A percentile compares a stretch with the other conserved stretches of the same genome.
These are phyloP conservation scores for Jacaranda mimosifolia DNA, from an alignment of 257 asterid genomes.

Conservation along the genomic window DNA sequence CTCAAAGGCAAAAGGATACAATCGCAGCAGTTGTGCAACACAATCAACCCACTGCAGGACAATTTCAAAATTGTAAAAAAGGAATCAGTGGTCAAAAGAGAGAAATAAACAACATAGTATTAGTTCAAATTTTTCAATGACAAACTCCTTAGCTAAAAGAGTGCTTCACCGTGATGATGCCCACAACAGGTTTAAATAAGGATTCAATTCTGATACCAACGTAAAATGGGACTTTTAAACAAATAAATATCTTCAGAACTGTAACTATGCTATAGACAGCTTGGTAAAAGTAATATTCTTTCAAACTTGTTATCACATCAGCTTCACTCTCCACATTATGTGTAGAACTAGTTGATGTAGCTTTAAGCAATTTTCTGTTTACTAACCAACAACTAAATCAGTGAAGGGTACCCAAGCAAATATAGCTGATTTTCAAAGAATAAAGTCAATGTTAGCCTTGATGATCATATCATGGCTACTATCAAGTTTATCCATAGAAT, in stretches of 20 bases:
- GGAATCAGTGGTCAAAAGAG: slow-evolving; percentile 18
- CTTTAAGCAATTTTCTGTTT: too few relatives aligned
- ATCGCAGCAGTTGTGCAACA: slow-evolving; percentile 84
- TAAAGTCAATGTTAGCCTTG: background rate
- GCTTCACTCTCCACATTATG: slow-evolving; percentile 27
- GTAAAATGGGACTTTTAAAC: slow-evolving; percentile 13
- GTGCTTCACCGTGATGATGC: slow-evolving; percentile 19
- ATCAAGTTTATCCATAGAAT: slow-evolving; percentile 3
- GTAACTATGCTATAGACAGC: slow-evolving; percentile 21
- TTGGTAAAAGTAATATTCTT: slow-evolving; percentile 13
- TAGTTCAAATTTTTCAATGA: background rate
- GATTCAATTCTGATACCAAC: background rate
- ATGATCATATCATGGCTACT: background rate
- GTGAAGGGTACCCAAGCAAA: background rate
- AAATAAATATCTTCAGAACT: slow-evolving; percentile 5
- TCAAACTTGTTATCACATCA: background rate
- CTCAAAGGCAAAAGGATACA: slow-evolving; percentile 95
- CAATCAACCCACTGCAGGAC: slow-evolving; percentile 93
- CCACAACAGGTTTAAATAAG: background rate
- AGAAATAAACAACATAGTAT: background rate
- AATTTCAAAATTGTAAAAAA: slow-evolving; percentile 31
- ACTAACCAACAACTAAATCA: too few relatives aligned
- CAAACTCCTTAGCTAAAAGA: slow-evolving; percentile 15
- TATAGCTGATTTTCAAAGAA: slow-evolving; percentile 18
- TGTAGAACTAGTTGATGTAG: too few relatives aligned